Percentiles rank a stretch among this genome's conserved stretches.
Evolutionary conservation across 164 flowering plant genomes (phyloP).

Genomic region (Nelumbo lutea): DNA sequence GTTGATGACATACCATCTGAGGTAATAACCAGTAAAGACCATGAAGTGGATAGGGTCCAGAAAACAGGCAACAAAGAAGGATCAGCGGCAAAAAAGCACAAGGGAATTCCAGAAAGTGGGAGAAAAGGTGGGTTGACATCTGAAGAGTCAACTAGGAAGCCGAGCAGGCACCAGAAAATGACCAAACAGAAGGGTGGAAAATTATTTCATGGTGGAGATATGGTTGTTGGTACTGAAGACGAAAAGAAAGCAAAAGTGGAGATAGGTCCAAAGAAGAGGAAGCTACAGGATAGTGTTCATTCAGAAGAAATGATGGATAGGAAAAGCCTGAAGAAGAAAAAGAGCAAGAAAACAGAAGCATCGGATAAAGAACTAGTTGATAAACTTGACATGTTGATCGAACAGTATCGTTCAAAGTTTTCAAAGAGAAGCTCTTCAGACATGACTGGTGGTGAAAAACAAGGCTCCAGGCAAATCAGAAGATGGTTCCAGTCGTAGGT

Average conservation of each 20-base stretch:
- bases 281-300: constrained; percentile 19
- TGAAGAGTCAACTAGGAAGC: constrained; percentile 16
- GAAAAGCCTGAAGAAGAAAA: constrained; percentile 24
- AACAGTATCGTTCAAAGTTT: constrained; percentile 63
- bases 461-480: constrained; percentile 22
- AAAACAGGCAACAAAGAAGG: constrained; percentile 11
- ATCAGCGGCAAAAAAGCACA: constrained; percentile 35
- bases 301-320: constrained; percentile 13
- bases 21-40: constrained; percentile 13
- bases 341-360: constrained; percentile 25
- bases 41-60: constrained; percentile 12
- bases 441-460: constrained; percentile 35
- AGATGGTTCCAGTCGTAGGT: constrained; percentile 29
- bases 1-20: constrained; percentile 16
- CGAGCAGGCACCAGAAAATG: constrained; percentile 5
- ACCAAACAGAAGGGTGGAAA: constrained; percentile 6
- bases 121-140: constrained; percentile 8
- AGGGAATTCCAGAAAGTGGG: constrained; percentile 17
- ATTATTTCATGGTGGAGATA: neutral
- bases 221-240: neutral
- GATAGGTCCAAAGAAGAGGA: constrained; percentile 35
- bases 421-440: constrained; percentile 31
- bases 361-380: constrained; percentile 46
- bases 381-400: constrained; percentile 74
- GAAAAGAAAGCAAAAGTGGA: constrained; percentile 13